Base-by-base conservation (phyloP, 306 rosid genomes). In the Prunus salicina region DNA sequence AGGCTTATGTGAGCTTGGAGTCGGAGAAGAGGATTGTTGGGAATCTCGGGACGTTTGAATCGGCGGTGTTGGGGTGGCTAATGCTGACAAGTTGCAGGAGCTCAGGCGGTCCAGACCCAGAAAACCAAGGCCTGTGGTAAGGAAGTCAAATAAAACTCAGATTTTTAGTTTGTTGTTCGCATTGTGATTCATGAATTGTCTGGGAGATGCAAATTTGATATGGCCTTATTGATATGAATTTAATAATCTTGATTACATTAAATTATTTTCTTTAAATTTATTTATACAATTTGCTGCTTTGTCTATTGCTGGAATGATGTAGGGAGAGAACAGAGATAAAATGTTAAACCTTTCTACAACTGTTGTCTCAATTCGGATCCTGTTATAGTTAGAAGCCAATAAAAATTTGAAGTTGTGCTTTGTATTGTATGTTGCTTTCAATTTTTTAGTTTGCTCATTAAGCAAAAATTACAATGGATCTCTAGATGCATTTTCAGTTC, bases 1-100 rank as follows among this genome's bases (percentile, higher is more conserved):
- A 86, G 79, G 97, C 85, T 5, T 91, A 81, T 47, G 4, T 94
- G 85, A 82, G 87, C 25, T 82, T 87, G 86, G 98, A 94, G 69
- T 90, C 96, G 5, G 87, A 86, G 19, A 94, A 57, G 72, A 90
- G 69, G 69, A 76, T 94, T 30, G 96, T 84, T 20, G 96, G 96
- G 3, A 94, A 94, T 62, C 76, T 83, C 1, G 98, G 96, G 53
- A 91, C 97, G 0, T 91, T 64, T 46, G 91, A 94, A 34, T 90
- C 96, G 38, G 98, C 98, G 16, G 93, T 94, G 47, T 58, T 91
- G 73, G 90, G 91, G 87, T 94, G 24, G 88, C 88, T 18, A 90
- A 88, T 85, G 86, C 83, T 52, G 76, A 75, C n/a, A 71, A 89
- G 79, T 84, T 86, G 84, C 82, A 78, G 82, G 79, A 90, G 74